Evolutionary conservation across 2,329 filamentous ascomycete species (phyloP).

Genomic region (Ploettnerulaceae sp.): DNA sequence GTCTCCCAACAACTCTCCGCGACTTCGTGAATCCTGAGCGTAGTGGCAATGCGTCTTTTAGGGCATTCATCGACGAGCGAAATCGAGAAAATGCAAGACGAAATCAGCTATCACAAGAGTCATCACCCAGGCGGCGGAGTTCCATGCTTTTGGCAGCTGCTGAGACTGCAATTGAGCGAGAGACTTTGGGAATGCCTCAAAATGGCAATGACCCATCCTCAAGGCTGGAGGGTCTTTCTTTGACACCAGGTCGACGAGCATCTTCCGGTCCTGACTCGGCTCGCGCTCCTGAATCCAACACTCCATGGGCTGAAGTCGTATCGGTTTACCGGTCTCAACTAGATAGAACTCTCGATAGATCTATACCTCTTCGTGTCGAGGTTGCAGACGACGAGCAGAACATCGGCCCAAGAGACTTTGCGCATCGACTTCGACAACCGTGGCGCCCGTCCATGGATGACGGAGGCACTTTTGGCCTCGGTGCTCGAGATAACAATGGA

Average conservation of each 20-base stretch:
- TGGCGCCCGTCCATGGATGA: conserved; percentile 25
- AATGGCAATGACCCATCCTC: conserved; percentile 26
- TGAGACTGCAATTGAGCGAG: conserved; percentile 23
- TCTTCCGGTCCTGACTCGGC: conserved; percentile 30
- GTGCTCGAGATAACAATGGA: conserved; percentile 30
- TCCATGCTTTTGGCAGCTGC: conserved; percentile 27
- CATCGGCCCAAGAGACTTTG: conserved; percentile 28
- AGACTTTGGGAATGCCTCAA: conserved; percentile 14
- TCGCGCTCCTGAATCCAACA: conserved; percentile 23
- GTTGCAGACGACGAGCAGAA: conserved; percentile 28
- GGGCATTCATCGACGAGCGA: conserved; percentile 34
- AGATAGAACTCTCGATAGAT: conserved; percentile 21
- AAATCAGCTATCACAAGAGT: conserved; percentile 15
- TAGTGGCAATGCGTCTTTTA: conserved; percentile 27
- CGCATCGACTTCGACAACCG: conserved; percentile 26
- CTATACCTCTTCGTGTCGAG: conserved; percentile 27
- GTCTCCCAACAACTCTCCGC: conserved; percentile 28
- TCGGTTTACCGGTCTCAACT: conserved; percentile 37
- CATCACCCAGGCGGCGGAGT: conserved; percentile 26
- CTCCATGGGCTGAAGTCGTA: conserved; percentile 41
- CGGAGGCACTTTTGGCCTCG: conserved; percentile 5
- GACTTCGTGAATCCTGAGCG: conserved; percentile 32
- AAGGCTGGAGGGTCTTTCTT: conserved; percentile 23
- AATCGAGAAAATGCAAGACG: conserved; percentile 33
- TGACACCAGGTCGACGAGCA: conserved; percentile 32